Base-by-base conservation (phyloP, 495 filamentous ascomycete genomes). In the Margaritispora aquatica region DNA sequence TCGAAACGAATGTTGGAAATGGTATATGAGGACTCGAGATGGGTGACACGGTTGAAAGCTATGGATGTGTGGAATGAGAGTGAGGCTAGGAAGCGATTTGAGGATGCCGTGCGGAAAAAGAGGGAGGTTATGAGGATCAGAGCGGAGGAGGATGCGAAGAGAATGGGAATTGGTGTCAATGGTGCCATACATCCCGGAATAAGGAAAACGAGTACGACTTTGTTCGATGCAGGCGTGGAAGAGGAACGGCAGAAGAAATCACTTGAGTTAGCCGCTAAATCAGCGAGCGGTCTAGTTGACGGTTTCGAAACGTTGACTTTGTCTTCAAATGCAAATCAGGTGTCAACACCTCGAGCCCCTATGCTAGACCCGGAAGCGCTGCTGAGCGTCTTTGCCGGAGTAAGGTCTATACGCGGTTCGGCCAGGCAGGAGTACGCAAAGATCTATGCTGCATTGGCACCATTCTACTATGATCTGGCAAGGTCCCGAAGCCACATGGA, bases 11-110 rank as follows among this genome's bases (percentile, higher is more conserved):
- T 96, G 80, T 88, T 87, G 63, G 94, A 99, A 71, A 99, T 99
- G 92, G 95, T 95, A 11, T 97, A 97, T 74, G 95, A 99, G 77
- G 94, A 99, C 70, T 88, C 90, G 20, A 82, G 93, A 74, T 99
- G 94, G 94, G 87, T 97, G 49, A 84, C 88, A 55, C 81, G 84
- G 59, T 73, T 99, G 29, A 84, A 87, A 66, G 79, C 77, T 26
- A 96, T 99, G 82, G 90, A 87, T 5, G 87, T 89, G 64, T 99
- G 95, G 95, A 88, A 93, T 67, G 95, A 99, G 68, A 69, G 73
- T 4, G 94, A 96, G 68, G 94, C 94, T 0, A 80, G 93, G 53
- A 81, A 80, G 66, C 75, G 88, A 61, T 86, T 88, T 26, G 94
- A 97, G 61, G 84, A 88, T 22, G 79, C 81, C 1, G 81, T 90